phyloP scores from a whole-genome alignment of 176 grass and related monocot genomes.

The Avena atlantica region DNA sequence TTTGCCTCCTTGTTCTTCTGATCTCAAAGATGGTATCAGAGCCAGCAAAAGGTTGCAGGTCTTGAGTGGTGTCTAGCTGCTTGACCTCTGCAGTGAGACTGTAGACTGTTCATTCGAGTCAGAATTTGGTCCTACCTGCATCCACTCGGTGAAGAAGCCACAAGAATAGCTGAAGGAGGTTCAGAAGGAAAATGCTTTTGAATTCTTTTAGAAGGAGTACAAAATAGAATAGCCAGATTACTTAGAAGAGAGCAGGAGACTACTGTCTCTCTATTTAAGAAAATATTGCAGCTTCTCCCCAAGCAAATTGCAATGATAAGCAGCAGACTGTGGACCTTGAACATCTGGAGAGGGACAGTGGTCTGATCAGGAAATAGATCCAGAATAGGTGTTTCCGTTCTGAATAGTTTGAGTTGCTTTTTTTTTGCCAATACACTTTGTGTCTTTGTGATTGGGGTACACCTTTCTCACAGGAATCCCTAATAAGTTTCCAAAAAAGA shows the following conservation, averaged over 20 bases:
- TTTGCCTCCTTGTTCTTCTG: slow-evolving; percentile 27
- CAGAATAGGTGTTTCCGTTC: no score
- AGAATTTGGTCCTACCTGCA: slow-evolving; percentile 16
- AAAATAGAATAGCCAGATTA: slow-evolving; percentile 6
- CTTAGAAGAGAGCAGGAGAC: slow-evolving; percentile 24
- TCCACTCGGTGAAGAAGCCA: slow-evolving; percentile 10
- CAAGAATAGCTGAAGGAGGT: slow-evolving; percentile 21
- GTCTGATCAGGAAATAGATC: no score
- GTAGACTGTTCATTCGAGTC: not conserved
- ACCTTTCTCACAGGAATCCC: no score
- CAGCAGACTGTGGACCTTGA: no score
- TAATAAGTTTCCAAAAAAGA: no score
- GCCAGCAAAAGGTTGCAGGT: not conserved
- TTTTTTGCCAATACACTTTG: no score
- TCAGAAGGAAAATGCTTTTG: slow-evolving; percentile 14
- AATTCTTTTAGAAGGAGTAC: slow-evolving; percentile 4
- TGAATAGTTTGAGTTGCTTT: no score
- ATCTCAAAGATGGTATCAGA: slow-evolving; percentile 25
- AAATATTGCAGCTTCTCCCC: not conserved
- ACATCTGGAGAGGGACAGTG: no score
- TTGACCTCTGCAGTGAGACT: slow-evolving; percentile 34
- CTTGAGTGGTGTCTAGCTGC: not conserved
- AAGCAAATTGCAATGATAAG: not conserved
- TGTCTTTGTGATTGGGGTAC: no score
- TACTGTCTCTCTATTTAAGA: not conserved